A percentile compares a stretch with the other conserved stretches of the same genome.
phyloP scores from a whole-genome alignment of 257 asterid species.

The Cinchona pubescens region DNA sequence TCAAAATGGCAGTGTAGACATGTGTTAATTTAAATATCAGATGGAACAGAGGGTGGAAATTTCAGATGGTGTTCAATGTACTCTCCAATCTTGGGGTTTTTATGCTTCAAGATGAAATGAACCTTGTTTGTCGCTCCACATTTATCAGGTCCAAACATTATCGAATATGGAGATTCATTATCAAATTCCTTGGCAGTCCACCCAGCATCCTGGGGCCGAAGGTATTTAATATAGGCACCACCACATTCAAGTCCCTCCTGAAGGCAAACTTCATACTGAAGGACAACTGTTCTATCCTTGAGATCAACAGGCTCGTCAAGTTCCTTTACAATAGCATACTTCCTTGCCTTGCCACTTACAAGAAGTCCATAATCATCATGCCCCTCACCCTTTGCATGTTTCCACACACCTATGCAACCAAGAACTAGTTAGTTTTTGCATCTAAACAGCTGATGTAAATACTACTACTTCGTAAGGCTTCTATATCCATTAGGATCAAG shows the following conservation, averaged over 20 bases:
- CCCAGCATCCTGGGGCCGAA: slow-evolving; percentile 87
- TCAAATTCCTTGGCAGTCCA: slow-evolving; percentile 82
- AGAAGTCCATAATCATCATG: slow-evolving; percentile 95
- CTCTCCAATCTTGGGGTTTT: slow-evolving; percentile 80
- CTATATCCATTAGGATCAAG: not conserved
- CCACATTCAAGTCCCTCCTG: slow-evolving; percentile 97
- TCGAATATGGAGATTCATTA: slow-evolving; percentile 86
- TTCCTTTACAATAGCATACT: slow-evolving; percentile 84
- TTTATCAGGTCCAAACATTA: slow-evolving; percentile 97
- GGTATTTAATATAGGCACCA: slow-evolving; percentile 91
- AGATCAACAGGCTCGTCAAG: slow-evolving; percentile 59
- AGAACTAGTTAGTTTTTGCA: not conserved
- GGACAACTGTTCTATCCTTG: slow-evolving; percentile 71
- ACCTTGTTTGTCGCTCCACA: slow-evolving; percentile 97
- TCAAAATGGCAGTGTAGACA: slow-evolving; percentile 87
- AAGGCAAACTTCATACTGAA: slow-evolving; percentile 87
- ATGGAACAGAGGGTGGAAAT: slow-evolving; percentile 85
- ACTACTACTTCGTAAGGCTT: not conserved
- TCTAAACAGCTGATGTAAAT: not conserved
- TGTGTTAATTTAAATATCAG: slow-evolving; percentile 90
- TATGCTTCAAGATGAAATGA: slow-evolving; percentile 89
- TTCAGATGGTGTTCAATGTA: slow-evolving; percentile 92
- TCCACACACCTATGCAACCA: slow-evolving; percentile 70
- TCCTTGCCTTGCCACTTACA: slow-evolving; percentile 81
- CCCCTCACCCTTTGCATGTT: slow-evolving; percentile 84